Percentiles rank a stretch among this genome's conserved stretches.
Conservation (phyloP, 1,284 basidiomycete genomes). For the Ustilago vetiveriae region DNA sequence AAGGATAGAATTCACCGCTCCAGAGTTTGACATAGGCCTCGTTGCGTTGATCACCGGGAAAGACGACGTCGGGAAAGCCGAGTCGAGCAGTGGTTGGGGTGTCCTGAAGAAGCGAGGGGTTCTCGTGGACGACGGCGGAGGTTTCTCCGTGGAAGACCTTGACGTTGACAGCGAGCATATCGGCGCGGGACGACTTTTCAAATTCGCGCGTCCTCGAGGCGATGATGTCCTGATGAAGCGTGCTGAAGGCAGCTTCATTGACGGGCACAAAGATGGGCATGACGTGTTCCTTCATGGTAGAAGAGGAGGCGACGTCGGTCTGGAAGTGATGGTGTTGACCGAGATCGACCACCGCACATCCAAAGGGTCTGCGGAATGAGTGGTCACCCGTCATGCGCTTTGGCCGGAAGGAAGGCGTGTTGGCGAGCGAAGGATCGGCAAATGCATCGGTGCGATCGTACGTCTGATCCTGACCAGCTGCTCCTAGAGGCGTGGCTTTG, state of each 20-base stretch:
- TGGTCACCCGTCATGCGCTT: conserved; percentile 54
- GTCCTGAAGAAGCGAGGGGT: conserved; percentile 85
- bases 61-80: conserved; percentile 96
- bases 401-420: conserved; percentile 39
- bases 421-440: conserved; percentile 34
- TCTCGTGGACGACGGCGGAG: conserved; percentile 79
- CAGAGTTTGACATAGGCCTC: conserved; percentile 83
- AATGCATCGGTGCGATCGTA: conserved; percentile 26
- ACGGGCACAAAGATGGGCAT: conserved; percentile 88
- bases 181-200: conserved; percentile 85
- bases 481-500: conserved; percentile 62
- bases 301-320: conserved; percentile 70
- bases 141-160: conserved; percentile 87
- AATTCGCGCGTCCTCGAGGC: conserved; percentile 80
- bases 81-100: conserved; percentile 83
- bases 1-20: conserved; percentile 62
- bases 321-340: conserved; percentile 73
- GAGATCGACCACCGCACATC: conserved; percentile 89
- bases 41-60: conserved; percentile 89
- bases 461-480: conserved; percentile 38
- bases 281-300: conserved; percentile 73
- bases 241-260: conserved; percentile 87
- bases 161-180: conserved; percentile 85
- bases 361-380: conserved; percentile 83
- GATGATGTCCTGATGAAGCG: conserved; percentile 94